A percentile compares a stretch with the other conserved stretches of the same genome.
These are phyloP conservation scores for Pseudoperonospora humuli DNA, from an alignment of 352 stramenopile species.

Conservation along the genomic window DNA sequence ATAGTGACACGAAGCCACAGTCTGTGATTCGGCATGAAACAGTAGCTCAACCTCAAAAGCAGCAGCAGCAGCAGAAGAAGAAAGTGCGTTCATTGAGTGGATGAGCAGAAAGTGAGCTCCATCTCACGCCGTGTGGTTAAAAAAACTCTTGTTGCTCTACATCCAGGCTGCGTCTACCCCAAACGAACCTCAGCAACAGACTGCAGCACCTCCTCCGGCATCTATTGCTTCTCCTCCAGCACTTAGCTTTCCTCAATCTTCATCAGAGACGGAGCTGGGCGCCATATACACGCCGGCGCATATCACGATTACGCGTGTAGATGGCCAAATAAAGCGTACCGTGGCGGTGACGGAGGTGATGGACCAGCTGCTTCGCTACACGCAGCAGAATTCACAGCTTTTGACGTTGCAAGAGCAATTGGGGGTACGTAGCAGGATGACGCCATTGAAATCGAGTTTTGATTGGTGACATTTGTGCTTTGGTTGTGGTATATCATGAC, in stretches of 20 bases:
- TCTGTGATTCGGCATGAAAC: background rate
- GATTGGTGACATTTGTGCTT: no score
- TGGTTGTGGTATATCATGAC: background rate
- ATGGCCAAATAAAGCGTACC: conserved; percentile 67
- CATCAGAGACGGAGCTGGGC: conserved; percentile 31
- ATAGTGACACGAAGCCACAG: conserved; percentile 9
- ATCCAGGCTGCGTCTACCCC: conserved; percentile 8
- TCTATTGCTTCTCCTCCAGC: conserved; percentile 1
- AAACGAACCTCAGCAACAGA: conserved; percentile 15
- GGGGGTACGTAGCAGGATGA: conserved; percentile 29
- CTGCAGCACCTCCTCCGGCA: background rate
- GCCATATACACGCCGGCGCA: conserved; percentile 61
- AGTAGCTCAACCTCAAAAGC: background rate
- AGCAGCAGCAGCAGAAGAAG: conserved; percentile 12
- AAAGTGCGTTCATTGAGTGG: conserved; percentile 9
- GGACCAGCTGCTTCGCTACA: conserved; percentile 64
- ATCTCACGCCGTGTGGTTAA: conserved; percentile 6
- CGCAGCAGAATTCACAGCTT: conserved; percentile 59
- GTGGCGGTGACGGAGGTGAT: conserved; percentile 73
- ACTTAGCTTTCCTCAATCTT: conserved; percentile 10
- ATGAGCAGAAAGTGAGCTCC: background rate
- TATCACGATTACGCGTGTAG: conserved; percentile 63
- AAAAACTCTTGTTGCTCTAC: conserved; percentile 1
- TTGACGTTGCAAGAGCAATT: conserved; percentile 55
- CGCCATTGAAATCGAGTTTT: no score